Conservation (phyloP, 75 land plant genomes). For the Cunninghamia lanceolata region DNA sequence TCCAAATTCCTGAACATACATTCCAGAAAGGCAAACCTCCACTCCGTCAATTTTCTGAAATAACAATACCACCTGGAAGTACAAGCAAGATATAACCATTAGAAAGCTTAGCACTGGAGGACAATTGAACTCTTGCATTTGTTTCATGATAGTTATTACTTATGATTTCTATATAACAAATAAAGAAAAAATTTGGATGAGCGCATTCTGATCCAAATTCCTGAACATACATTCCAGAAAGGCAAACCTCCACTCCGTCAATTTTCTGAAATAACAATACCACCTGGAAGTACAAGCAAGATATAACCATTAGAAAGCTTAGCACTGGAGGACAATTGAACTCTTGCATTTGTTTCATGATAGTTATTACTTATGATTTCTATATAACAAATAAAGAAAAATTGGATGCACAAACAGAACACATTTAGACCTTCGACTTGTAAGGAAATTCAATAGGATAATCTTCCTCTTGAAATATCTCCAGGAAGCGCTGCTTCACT, state of each 20-base stretch:
- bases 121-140: neutral
- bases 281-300: conserved; percentile 43
- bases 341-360: neutral
- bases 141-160: neutral
- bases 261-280: conserved; percentile 92
- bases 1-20: conserved; percentile 99
- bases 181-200: conserved; percentile 62
- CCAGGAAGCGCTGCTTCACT: conserved; percentile 89
- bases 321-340: neutral
- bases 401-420: neutral
- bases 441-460: conserved; percentile 92
- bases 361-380: neutral
- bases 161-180: neutral
- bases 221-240: conserved; percentile 98
- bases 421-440: conserved; percentile 72
- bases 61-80: conserved; percentile 70
- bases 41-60: conserved; percentile 99
- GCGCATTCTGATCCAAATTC: conserved; percentile 87
- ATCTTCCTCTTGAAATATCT: conserved; percentile 90
- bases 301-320: conserved; percentile 8
- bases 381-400: neutral
- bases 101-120: neutral
- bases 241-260: conserved; percentile 99
- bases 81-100: conserved; percentile 2
- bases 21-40: conserved; percentile 94